Evolutionary conservation across 768 basidiomycete species (phyloP), one percentile per base, ranked within the genome.

Genomic region (Collybia nuda): DNA sequence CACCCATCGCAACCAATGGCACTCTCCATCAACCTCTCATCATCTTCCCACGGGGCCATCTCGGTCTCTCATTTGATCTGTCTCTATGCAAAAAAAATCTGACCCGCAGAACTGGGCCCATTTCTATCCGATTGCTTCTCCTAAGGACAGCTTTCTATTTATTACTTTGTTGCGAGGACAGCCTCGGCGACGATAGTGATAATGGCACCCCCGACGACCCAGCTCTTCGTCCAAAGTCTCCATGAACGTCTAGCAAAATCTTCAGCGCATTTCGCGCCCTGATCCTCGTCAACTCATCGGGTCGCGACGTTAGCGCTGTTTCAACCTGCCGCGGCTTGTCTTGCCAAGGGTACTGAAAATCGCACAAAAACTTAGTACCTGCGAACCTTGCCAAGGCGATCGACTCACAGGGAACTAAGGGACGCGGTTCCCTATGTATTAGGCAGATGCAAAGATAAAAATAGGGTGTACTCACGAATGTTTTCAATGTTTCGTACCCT

Each of bases 231-330:
- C 87, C 87, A 71, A 93, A 89, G 65, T 93, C 90, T n/a, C 90
- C 89, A 68, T 92, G 90, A 35, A 91, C 88, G 60, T 93, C 93
- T 63, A 94, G 72, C 55, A 94, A 68, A 52, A 93, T 93, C 69
- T 94, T 93, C 61, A 99, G 80, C 12, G 94, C 96, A 75, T 98
- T 98, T 50, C 96, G 80, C 17, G 97, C 96, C 48, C 97, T 82
- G 38, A 96, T 81, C 64, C 86, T 84, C 24, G 93, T 82, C 71
- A 98, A 77, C 51, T 98, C 96, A 58, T 90, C 88, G 35, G 81
- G 80, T 48, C 81, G 80, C 50, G 82, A 78, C 6, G 81, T 91
- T 50, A 88, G 80, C 48, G 75, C 79, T 15, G 84, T 93, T 67
- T 86, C 82, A 53, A 87, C 78, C 62, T 82, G 82, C 47, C 73